Conservation (phyloP, 2,329 filamentous ascomycete species). For the Epicoccum sorghinum region DNA sequence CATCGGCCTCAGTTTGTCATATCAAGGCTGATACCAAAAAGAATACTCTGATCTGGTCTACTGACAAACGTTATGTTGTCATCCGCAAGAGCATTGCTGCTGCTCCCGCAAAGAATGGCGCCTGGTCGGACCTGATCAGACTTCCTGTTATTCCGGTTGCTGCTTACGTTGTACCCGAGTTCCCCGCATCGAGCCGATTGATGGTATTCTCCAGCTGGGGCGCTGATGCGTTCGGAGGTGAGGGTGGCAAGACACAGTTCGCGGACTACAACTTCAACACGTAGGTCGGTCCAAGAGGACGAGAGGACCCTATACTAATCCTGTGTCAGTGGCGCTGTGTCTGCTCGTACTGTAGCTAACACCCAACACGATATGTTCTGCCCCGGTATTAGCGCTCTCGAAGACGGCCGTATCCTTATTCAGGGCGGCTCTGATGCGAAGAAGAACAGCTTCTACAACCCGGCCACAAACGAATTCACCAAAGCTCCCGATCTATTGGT, state of each 20-base stretch:
- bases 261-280: constrained; percentile 35
- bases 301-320: constrained; percentile 4
- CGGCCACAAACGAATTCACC: constrained; percentile 26
- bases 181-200: constrained; percentile 26
- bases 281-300: constrained; percentile 12
- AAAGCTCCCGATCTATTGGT: constrained; percentile 28
- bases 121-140: constrained; percentile 34
- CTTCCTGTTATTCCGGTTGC: constrained; percentile 38
- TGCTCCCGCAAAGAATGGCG: constrained; percentile 24
- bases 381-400: constrained; percentile 32
- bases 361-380: constrained; percentile 39
- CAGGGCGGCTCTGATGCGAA: constrained; percentile 34
- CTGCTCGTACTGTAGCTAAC: constrained; percentile 30
- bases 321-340: constrained; percentile 25
- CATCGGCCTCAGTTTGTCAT: constrained; percentile 22
- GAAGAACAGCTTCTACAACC: constrained; percentile 31
- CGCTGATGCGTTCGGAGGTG: constrained; percentile 33
- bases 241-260: constrained; percentile 30
- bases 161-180: constrained; percentile 36
- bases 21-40: constrained; percentile 32
- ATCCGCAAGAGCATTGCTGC: constrained; percentile 24
- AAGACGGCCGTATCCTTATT: constrained; percentile 31
- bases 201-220: constrained; percentile 39
- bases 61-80: constrained; percentile 35
- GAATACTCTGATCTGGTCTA: constrained; percentile 35